Base-by-base conservation (phyloP, 768 basidiomycete species). In the Favolaschia claudopus region DNA sequence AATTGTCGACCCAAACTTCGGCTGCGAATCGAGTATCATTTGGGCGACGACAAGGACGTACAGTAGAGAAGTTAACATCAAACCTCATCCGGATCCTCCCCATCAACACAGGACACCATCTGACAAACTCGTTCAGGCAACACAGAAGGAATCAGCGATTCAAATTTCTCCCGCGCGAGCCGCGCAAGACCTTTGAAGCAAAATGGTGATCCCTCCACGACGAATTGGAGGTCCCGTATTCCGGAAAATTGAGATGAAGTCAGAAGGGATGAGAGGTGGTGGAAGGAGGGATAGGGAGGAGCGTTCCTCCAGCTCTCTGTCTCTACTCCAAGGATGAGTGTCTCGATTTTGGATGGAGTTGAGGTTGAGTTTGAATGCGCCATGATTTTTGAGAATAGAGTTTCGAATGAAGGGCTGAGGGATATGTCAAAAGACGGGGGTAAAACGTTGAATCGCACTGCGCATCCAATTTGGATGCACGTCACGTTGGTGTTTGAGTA, bases 31-130 rank as follows among this genome's bases (percentile, higher is more conserved):
- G n/a, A n/a, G n/a, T n/a, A n/a, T n/a, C n/a, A n/a, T n/a, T n/a
- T n/a, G n/a, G n/a, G n/a, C n/a, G n/a, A n/a, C n/a, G n/a, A n/a
- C n/a, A n/a, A n/a, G n/a, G n/a, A n/a, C n/a, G n/a, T n/a, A n/a
- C n/a, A n/a, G n/a, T n/a, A n/a, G n/a, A n/a, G n/a, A n/a, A n/a
- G n/a, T n/a, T 32, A 39, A n/a, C 47, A 49, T 27, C 24, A 37
- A n/a, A 31, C 27, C 24, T 51, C 49, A 28, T 52, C 51, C 10
- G 51, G 22, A 15, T 54, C 52, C 24, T 54, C 40, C 24, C 52
- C 52, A 17, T 44, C 42, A 7, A 28, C 15, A 27, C 42, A 54
- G 2, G 36, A 17, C 12, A 53, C n/a, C 20, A 17, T 2, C 13
- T 28, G 40, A 29, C 13, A 19, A 12, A 12, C 20, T n/a, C 20